Evolutionary conservation across 225 moss, liverwort and hornwort species (phyloP).

Genomic region (Antitrichia curtipendula): DNA sequence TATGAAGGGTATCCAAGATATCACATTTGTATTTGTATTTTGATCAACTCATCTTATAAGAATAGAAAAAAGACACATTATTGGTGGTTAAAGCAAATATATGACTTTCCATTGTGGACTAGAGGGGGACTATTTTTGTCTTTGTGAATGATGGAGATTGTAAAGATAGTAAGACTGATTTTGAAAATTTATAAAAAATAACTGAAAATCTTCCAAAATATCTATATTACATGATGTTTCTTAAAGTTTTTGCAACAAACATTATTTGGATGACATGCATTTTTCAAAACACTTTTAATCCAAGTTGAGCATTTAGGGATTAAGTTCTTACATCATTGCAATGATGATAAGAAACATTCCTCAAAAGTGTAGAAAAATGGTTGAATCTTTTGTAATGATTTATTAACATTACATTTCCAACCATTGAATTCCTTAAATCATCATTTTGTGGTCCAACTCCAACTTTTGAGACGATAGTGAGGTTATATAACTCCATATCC

Average conservation of each 20-base stretch:
- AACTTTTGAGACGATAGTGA: no score
- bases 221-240: no score
- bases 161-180: not conserved
- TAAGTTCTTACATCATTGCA: not conserved
- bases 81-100: not conserved
- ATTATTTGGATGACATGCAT: not conserved
- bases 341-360: rapidly evolving
- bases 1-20: not conserved
- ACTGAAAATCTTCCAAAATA: not conserved
- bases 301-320: not conserved
- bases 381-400: not conserved
- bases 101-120: not conserved
- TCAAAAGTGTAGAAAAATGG: not conserved
- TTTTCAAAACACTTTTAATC: not conserved
- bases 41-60: not conserved
- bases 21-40: not conserved
- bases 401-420: rapidly evolving
- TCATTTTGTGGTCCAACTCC: not conserved
- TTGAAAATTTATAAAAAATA: not conserved
- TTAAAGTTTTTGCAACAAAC: not conserved
- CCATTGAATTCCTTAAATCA: not conserved
- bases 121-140: rapidly evolving
- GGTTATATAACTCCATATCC: no score
- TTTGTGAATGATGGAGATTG: rapidly evolving
- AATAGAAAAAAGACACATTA: not conserved